Conservation (phyloP, 495 filamentous ascomycete genomes). For the Copromyces sp. region DNA sequence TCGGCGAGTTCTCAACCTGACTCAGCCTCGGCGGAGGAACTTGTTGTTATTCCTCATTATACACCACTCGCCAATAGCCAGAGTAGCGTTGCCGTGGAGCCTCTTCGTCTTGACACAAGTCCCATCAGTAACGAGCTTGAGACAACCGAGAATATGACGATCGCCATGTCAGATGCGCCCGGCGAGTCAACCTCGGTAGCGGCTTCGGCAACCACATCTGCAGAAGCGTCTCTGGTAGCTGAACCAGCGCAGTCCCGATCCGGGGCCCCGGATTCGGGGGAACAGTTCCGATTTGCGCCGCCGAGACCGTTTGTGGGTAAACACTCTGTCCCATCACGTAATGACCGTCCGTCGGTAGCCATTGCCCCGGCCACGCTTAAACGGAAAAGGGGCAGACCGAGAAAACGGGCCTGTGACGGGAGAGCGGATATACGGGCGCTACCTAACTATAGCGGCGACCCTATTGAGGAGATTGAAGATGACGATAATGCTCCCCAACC, state of each 20-base stretch:
- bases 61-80: neutral
- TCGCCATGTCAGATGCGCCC: constrained; percentile 2
- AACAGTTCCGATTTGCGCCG: constrained; percentile 24
- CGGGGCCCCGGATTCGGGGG: constrained; percentile 8
- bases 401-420: constrained; percentile 24
- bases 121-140: neutral
- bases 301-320: constrained; percentile 35
- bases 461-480: constrained; percentile 35
- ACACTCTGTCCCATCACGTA: constrained; percentile 8
- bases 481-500: constrained; percentile 1
- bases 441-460: constrained; percentile 34
- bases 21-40: neutral
- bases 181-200: constrained; percentile 2
- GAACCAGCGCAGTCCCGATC: constrained; percentile 17
- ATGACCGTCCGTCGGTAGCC: neutral
- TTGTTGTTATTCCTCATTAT: neutral
- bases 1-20: neutral
- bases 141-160: neutral
- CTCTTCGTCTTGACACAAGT: neutral
- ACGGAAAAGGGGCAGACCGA: constrained; percentile 21
- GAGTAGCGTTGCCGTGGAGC: neutral
- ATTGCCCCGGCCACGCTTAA: neutral
- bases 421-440: constrained; percentile 32
- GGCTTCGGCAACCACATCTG: constrained; percentile 9
- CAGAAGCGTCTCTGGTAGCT: constrained; percentile 14